Conservation (phyloP, 352 stramenopile genomes). For the Globisporangium ultimum region DNA sequence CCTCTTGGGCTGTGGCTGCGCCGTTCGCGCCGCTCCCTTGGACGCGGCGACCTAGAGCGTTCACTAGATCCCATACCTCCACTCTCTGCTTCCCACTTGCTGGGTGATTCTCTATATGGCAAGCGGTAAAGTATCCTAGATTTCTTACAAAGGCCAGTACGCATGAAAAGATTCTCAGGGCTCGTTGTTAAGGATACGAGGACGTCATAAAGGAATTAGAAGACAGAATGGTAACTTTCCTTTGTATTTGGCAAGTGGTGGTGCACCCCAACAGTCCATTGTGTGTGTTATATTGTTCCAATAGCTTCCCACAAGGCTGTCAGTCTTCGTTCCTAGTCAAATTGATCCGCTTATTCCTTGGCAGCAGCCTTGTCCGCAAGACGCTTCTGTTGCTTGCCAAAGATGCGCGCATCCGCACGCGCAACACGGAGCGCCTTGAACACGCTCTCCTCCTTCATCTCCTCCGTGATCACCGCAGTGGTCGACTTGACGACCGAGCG, state of each 20-base stretch:
- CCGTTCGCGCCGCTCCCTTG: no score
- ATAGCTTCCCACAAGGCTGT: slow-evolving; percentile 45
- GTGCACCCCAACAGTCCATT: slow-evolving; percentile 16
- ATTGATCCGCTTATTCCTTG: slow-evolving; percentile 62
- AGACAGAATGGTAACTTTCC: slow-evolving; percentile 6
- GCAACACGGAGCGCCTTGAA: slow-evolving; percentile 83
- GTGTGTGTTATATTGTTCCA: slow-evolving; percentile 54
- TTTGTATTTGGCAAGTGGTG: slow-evolving; percentile 15
- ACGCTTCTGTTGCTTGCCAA: slow-evolving; percentile 88
- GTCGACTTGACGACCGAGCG: slow-evolving; percentile 76
- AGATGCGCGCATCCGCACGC: slow-evolving; percentile 82
- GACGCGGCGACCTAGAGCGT: no score
- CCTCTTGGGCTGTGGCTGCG: no score
- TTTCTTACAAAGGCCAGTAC: no score
- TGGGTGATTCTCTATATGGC: no score
- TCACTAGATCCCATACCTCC: no score
- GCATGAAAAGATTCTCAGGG: no score
- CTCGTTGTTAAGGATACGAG: neutral
- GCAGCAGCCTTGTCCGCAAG: slow-evolving; percentile 83
- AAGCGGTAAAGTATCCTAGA: no score
- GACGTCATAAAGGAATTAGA: neutral
- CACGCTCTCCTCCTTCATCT: slow-evolving; percentile 84
- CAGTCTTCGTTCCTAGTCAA: slow-evolving; percentile 4
- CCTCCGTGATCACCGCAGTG: slow-evolving; percentile 78
- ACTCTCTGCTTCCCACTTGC: no score